These are phyloP conservation scores for Aspergillus ustus DNA, from an alignment of 2,329 filamentous ascomycete genomes.

Conservation along the genomic window DNA sequence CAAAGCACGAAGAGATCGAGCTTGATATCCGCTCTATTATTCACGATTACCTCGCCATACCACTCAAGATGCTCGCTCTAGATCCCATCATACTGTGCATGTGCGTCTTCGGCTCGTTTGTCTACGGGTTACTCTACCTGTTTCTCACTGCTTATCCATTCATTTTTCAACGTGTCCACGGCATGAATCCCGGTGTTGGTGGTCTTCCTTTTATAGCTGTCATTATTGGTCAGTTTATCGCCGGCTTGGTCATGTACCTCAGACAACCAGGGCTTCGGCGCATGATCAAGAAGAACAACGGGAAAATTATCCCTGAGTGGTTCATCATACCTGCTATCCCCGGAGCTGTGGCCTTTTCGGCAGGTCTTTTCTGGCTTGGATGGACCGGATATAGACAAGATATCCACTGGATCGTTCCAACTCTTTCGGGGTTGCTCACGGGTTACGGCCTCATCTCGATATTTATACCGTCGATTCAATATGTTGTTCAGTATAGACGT, in stretches of 20 bases:
- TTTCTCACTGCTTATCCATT: conserved; percentile 53
- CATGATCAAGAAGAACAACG: conserved; percentile 40
- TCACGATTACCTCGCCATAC: conserved; percentile 41
- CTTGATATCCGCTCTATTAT: conserved; percentile 40
- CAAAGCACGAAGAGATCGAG: conserved; percentile 29
- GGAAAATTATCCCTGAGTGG: conserved; percentile 45
- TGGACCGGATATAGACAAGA: conserved; percentile 43
- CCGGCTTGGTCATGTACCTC: conserved; percentile 45
- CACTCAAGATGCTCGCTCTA: conserved; percentile 42
- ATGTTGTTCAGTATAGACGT: conserved; percentile 43
- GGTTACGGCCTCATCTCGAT: conserved; percentile 54
- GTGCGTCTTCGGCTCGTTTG: conserved; percentile 34
- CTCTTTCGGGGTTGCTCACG: conserved; percentile 48
- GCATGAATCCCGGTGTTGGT: conserved; percentile 45
- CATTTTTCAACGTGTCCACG: conserved; percentile 46
- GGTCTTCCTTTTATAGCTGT: conserved; percentile 52
- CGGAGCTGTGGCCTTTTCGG: conserved; percentile 50
- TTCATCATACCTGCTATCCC: conserved; percentile 53
- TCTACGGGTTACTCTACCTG: conserved; percentile 51
- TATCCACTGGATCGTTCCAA: conserved; percentile 48
- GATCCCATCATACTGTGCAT: conserved; percentile 45
- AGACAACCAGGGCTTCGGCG: conserved; percentile 45
- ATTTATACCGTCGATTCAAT: conserved; percentile 54
- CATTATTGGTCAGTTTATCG: conserved; percentile 48
- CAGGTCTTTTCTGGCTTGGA: conserved; percentile 50